phyloP scores from a whole-genome alignment of 345 rosid genomes.

The Eucalyptus lansdowneana region DNA sequence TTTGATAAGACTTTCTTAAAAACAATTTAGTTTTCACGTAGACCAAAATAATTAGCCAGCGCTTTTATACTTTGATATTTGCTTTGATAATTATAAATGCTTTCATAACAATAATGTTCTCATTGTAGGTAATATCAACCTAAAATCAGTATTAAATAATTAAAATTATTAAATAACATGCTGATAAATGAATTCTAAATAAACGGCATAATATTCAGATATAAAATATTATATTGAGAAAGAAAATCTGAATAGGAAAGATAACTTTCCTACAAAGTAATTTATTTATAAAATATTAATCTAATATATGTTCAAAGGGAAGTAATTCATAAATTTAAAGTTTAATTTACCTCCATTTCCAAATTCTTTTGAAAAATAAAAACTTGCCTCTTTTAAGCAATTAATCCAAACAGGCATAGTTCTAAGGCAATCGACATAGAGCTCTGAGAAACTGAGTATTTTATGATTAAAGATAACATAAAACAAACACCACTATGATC shows the following conservation, averaged over 20 bases:
- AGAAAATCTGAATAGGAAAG: background rate
- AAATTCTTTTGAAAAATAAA: background rate
- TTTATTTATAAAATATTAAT: background rate
- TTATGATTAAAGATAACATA: background rate
- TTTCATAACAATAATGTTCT: background rate
- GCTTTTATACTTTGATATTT: background rate
- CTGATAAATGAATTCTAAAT: background rate
- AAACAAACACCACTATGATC: background rate
- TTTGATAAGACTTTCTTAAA: background rate
- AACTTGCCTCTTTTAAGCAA: background rate
- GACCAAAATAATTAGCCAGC: background rate
- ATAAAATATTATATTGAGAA: background rate
- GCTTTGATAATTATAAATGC: background rate
- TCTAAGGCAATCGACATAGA: background rate
- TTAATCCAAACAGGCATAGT: background rate
- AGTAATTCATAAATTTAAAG: background rate
- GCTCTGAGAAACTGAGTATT: background rate
- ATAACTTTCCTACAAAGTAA: background rate
- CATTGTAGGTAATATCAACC: background rate
- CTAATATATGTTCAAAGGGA: background rate
- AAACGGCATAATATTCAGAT: background rate
- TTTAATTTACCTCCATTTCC: background rate
- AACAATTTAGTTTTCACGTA: background rate
- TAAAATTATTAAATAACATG: no score
- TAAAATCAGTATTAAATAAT: background rate